phyloP scores from a whole-genome alignment of 768 basidiomycete species.

The Cyclocybe aegerita region DNA sequence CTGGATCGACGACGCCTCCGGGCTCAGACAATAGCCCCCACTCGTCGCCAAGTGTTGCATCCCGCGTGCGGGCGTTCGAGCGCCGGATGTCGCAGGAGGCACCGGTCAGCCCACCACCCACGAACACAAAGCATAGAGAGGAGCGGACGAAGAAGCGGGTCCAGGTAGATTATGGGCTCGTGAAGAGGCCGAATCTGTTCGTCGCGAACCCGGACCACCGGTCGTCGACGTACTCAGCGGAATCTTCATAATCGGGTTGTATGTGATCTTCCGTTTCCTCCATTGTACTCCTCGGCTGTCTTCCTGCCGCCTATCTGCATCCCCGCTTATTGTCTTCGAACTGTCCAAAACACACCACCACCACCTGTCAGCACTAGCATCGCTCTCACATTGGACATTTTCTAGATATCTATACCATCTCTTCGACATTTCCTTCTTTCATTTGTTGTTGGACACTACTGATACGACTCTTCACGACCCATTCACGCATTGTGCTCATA shows the following conservation, averaged over 20 bases:
- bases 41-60: slow-evolving; percentile 27
- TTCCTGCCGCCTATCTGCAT: not conserved
- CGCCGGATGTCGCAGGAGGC: slow-evolving; percentile 51
- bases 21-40: not conserved
- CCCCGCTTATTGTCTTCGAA: not conserved
- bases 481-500: not conserved
- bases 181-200: slow-evolving; percentile 60
- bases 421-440: too few species aligned
- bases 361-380: slow-evolving; percentile 5
- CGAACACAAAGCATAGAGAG: slow-evolving; percentile 42
- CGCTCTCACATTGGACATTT: not conserved
- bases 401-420: too few species aligned
- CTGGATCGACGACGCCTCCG: slow-evolving; percentile 1
- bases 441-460: too few species aligned
- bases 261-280: not conserved
- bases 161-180: slow-evolving; percentile 63
- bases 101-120: slow-evolving; percentile 28
- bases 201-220: slow-evolving; percentile 70
- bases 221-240: slow-evolving; percentile 7
- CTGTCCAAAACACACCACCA: slow-evolving; percentile 1
- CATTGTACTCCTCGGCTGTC: not conserved
- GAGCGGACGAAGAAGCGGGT: slow-evolving; percentile 38
- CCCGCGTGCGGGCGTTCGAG: slow-evolving; percentile 59
- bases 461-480: not conserved
- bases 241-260: not conserved